Evolutionary conservation across 495 filamentous ascomycete species (phyloP), one percentile per base, ranked within the genome.

Genomic region (Sporormia fimetaria): DNA sequence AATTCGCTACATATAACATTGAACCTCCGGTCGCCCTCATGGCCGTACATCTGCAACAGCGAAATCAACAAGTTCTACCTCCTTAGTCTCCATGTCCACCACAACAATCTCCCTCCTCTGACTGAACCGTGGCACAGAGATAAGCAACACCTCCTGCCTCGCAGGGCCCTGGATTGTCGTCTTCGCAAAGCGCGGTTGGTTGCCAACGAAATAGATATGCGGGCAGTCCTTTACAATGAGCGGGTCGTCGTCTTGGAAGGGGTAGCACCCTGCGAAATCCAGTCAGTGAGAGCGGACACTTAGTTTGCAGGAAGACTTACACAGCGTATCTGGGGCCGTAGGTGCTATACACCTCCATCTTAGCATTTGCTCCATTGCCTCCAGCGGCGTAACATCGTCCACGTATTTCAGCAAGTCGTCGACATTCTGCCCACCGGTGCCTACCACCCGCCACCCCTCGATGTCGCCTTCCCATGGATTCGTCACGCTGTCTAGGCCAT

Each of bases 371-470:
- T 96, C 90, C 78, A 94, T 86, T 69, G 95, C 80, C 21, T 77
- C 78, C 24, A 96, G 46, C 26, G 84, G 59, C 43, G 83, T 77
- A 11, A 85, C 75, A 16, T 74, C 73, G 25, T 77, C 73, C 14
- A 96, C 70, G 50, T 96, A 96, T 50, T 90, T 87, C 57, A 83
- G 82, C 6, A 95, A 72, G 62, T 99, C 90, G 52, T 95, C 85
- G 0, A 96, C 73, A 41, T 88, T 88, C 62, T 99, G 90, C 0
- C 90, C 90, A 18, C 81, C 81, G 4, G 76, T 86, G 9, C 82
- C 87, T 45, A 94, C 71, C 9, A 95, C 58, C 18, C 81, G 69
- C 78, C 81, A 87, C 2, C 87, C 92, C 25, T 90, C 87, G 0
- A 96, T 62, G 54, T 90, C 81, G 20, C 75, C 85, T 41, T 87